phyloP scores from a whole-genome alignment of 2,329 filamentous ascomycete species.

The Lecanosticta acicola region DNA sequence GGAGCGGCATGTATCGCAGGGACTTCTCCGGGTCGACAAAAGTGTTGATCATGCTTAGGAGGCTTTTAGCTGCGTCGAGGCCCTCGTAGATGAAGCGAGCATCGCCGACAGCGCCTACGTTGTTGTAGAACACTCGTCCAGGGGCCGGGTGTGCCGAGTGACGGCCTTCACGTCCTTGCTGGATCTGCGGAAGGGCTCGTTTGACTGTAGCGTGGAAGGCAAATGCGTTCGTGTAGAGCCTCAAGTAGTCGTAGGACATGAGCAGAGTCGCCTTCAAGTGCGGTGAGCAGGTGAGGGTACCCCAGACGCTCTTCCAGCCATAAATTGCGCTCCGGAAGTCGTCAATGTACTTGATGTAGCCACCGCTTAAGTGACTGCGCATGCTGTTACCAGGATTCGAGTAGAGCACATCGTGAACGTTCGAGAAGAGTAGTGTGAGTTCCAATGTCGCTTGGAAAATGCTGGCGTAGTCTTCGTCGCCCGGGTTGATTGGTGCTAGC shows the following conservation, averaged over 20 bases:
- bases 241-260: constrained; percentile 66
- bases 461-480: constrained; percentile 61
- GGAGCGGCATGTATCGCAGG: constrained; percentile 45
- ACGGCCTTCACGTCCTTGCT: constrained; percentile 19
- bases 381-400: constrained; percentile 64
- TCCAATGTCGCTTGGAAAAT: constrained; percentile 68
- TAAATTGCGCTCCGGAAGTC: constrained; percentile 65
- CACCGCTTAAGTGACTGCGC: constrained; percentile 63
- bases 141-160: constrained; percentile 18
- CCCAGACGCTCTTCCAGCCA: constrained; percentile 67
- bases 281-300: constrained; percentile 58
- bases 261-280: constrained; percentile 62
- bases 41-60: constrained; percentile 47
- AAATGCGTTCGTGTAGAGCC: constrained; percentile 69
- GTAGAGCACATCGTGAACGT: constrained; percentile 68
- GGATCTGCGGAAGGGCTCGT: constrained; percentile 36
- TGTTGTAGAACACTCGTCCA: constrained; percentile 42
- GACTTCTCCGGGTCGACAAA: constrained; percentile 45
- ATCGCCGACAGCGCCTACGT: constrained; percentile 45
- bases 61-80: constrained; percentile 45
- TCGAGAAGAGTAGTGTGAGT: constrained; percentile 65
- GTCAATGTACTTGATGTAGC: constrained; percentile 70
- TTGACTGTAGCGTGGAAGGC: constrained; percentile 65
- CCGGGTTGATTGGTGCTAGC: constrained; percentile 52
- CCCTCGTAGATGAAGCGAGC: constrained; percentile 48